phyloP scores from a whole-genome alignment of 345 rosid genomes.

The Eucalyptus brandiana region DNA sequence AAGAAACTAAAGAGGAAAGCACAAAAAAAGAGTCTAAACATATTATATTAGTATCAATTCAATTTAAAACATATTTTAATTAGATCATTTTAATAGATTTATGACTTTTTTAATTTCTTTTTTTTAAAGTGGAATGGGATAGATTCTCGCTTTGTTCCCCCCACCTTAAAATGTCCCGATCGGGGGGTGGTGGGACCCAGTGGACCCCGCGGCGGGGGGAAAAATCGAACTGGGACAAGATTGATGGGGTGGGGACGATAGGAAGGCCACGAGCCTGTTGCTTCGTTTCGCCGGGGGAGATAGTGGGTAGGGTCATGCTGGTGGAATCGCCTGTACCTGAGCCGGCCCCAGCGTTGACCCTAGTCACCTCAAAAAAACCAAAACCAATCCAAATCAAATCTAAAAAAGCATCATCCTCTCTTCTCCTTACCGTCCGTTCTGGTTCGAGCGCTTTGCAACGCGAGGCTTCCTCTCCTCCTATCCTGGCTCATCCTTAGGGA shows the following conservation, averaged over 20 bases:
- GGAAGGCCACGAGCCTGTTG: neutral
- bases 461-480: neutral
- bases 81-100: too few species aligned
- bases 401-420: neutral
- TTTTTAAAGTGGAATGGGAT: neutral
- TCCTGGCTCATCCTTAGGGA: neutral
- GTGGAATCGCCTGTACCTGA: neutral
- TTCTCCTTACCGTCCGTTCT: neutral
- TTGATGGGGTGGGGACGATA: neutral
- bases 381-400: neutral
- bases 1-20: neutral
- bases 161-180: neutral
- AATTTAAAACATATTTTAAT: too few species aligned
- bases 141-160: neutral
- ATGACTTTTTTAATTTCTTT: accelerated
- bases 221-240: neutral
- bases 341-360: neutral
- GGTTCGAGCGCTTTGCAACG: neutral
- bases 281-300: neutral
- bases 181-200: neutral
- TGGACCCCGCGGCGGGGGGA: neutral
- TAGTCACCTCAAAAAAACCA: neutral
- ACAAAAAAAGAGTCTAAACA: too few species aligned
- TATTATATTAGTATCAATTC: too few species aligned
- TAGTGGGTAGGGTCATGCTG: neutral